Evolutionary conservation across 441 rosid genomes (phyloP).

Genomic region (Adansonia gregorii): DNA sequence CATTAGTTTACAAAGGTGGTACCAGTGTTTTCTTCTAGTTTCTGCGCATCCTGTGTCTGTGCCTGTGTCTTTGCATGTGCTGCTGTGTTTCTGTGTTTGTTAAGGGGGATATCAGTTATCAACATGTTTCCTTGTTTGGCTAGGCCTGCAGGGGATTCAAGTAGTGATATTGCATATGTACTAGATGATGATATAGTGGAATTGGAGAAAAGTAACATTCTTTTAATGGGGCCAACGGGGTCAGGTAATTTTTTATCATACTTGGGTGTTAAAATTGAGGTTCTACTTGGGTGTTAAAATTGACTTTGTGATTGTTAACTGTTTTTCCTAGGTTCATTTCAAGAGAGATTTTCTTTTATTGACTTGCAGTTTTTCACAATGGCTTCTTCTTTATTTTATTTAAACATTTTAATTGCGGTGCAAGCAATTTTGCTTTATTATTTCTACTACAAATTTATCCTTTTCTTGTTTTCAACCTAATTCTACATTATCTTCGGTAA

Average conservation of each 20-base stretch:
- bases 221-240: slow-evolving; percentile 97
- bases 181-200: slow-evolving; percentile 80
- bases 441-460: background rate
- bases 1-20: background rate
- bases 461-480: slow-evolving; percentile 3
- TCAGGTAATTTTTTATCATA: slow-evolving; percentile 65
- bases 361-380: background rate
- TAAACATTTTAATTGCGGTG: background rate
- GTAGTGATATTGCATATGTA: slow-evolving; percentile 41
- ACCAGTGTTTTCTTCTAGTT: background rate
- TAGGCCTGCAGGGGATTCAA: slow-evolving; percentile 75
- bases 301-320: background rate
- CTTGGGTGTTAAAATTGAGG: slow-evolving; percentile 1
- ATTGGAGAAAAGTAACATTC: slow-evolving; percentile 97
- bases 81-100: slow-evolving; percentile 4
- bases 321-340: slow-evolving; percentile 2
- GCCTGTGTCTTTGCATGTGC: slow-evolving; percentile 9
- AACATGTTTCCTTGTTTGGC: slow-evolving; percentile 48
- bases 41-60: background rate
- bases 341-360: background rate
- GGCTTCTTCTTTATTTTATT: background rate
- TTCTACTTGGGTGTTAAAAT: slow-evolving; percentile 2
- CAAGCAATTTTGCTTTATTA: background rate
- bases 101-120: slow-evolving; percentile 30
- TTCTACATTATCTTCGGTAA: background rate